Evolutionary conservation across 1,139 yeast genomes (phyloP).

Genomic region (Sugiyamaella sp.): DNA sequence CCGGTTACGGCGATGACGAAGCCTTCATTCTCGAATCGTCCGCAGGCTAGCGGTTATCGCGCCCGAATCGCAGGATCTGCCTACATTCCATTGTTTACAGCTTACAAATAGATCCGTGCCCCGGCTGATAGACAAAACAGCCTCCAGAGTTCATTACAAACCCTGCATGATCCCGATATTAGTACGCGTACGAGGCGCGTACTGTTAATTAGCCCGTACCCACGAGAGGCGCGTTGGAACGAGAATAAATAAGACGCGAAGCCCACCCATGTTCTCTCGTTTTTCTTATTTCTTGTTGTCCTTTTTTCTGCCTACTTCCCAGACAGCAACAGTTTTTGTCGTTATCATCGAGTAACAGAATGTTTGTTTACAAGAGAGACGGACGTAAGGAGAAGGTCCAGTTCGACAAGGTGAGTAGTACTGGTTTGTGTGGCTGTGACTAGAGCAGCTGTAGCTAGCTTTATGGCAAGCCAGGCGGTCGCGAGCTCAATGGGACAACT

Average conservation of each 20-base stretch:
- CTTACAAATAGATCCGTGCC: neutral
- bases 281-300: neutral
- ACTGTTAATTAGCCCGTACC: conserved; percentile 8
- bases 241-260: conserved; percentile 14
- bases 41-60: too few relatives aligned
- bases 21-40: neutral
- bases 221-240: conserved; percentile 9
- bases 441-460: too few relatives aligned
- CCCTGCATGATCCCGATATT: conserved; percentile 5
- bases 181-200: conserved; percentile 12
- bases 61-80: conserved; percentile 9
- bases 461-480: too few relatives aligned
- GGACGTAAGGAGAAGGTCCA: conserved; percentile 87
- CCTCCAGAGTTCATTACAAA: conserved; percentile 2
- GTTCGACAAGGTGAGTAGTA: conserved; percentile 55
- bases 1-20: too few relatives aligned
- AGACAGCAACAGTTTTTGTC: too few relatives aligned
- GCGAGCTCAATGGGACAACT: too few relatives aligned
- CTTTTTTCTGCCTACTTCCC: neutral
- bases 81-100: conserved; percentile 1
- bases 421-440: too few relatives aligned
- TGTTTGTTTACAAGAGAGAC: conserved; percentile 64
- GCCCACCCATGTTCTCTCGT: neutral
- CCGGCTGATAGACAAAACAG: neutral
- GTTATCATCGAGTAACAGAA: too few relatives aligned